Percentiles rank a stretch among this genome's conserved stretches.
phyloP scores from a whole-genome alignment of 345 rosid species.

The Gossypium stocksii region DNA sequence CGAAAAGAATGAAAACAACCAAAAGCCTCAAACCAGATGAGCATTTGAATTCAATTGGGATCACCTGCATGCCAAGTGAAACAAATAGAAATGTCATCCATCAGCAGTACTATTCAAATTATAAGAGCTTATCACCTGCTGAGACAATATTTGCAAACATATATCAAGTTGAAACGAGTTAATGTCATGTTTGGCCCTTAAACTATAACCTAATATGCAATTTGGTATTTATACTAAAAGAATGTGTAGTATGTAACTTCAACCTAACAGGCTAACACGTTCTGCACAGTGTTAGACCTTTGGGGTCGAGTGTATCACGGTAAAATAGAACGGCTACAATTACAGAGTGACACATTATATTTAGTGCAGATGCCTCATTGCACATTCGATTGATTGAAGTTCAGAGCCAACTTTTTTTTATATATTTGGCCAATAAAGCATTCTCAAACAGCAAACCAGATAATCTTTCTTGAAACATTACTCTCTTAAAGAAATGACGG shows the following conservation, averaged over 20 bases:
- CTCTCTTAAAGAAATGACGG: neutral
- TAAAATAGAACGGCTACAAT: too few species aligned
- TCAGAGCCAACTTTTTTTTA: too few species aligned
- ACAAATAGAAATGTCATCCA: neutral
- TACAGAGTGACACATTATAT: too few species aligned
- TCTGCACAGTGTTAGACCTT: too few species aligned
- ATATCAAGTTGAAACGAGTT: neutral
- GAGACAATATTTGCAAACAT: neutral
- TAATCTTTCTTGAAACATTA: neutral
- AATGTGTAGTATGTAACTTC: too few species aligned
- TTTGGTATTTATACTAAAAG: too few species aligned
- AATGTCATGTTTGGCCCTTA: too few species aligned
- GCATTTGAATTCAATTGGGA: neutral
- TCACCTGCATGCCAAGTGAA: slow-evolving; percentile 11
- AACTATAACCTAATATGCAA: too few species aligned
- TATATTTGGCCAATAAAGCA: neutral
- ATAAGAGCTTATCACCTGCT: neutral
- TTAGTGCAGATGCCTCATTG: too few species aligned
- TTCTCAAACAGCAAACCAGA: neutral
- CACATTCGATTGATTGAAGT: neutral
- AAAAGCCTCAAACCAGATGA: neutral
- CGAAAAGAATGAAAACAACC: too few species aligned
- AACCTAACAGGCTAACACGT: too few species aligned
- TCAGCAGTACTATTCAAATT: neutral
- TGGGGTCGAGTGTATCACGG: too few species aligned